Conservation (phyloP, 73 alveolate species). For the Paramecium tetraurelia region DNA sequence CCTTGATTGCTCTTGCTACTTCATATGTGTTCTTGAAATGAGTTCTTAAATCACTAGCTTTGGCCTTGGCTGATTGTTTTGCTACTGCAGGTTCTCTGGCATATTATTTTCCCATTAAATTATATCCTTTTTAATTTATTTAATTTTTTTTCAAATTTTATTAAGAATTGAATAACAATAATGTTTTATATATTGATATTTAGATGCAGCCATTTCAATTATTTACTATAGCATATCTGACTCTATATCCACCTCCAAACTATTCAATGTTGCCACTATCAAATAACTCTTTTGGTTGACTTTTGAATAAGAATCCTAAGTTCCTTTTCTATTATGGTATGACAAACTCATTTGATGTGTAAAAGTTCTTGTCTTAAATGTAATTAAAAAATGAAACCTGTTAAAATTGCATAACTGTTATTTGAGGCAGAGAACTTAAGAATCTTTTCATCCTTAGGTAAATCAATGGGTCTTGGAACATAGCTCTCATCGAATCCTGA, state of each 20-base stretch:
- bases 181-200: neutral
- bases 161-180: neutral
- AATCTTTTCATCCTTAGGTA: neutral
- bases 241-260: constrained; percentile 39
- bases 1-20: constrained; percentile 91
- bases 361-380: neutral
- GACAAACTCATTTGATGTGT: neutral
- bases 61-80: constrained; percentile 83
- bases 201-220: constrained; percentile 2
- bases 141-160: constrained; percentile 7
- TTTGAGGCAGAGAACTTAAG: neutral
- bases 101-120: constrained; percentile 76
- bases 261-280: neutral
- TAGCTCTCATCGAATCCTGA: neutral
- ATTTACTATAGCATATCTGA: constrained; percentile 25
- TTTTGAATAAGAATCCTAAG: neutral
- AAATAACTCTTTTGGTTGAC: neutral
- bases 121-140: neutral
- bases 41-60: constrained; percentile 90
- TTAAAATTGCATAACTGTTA: neutral
- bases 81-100: constrained; percentile 84
- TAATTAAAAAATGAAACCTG: neutral
- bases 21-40: constrained; percentile 95
- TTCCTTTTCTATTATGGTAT: neutral
- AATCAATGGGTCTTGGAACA: neutral